Conservation (phyloP, 768 basidiomycete species). For the Suillus americanus region DNA sequence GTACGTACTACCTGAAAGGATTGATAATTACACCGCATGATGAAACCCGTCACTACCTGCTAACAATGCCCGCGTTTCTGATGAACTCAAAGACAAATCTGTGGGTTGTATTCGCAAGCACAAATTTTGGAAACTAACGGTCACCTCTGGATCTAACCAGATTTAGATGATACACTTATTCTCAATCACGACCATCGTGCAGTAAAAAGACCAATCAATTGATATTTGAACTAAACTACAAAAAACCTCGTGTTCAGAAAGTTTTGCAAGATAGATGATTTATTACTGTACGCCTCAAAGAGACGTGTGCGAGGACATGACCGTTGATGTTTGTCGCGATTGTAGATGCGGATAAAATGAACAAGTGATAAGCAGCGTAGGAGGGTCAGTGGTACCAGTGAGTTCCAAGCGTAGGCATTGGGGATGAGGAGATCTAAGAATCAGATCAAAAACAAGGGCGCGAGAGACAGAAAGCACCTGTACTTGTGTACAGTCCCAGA, state of each 20-base stretch:
- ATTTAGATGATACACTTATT: background rate
- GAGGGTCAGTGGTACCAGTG: too few relatives aligned
- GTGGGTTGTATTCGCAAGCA: background rate
- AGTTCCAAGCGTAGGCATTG: too few relatives aligned
- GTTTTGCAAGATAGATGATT: background rate
- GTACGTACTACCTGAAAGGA: too few relatives aligned
- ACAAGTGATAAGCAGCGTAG: too few relatives aligned
- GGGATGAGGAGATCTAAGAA: too few relatives aligned
- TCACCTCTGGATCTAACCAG: background rate
- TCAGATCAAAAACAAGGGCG: too few relatives aligned
- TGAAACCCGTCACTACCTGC: too few relatives aligned
- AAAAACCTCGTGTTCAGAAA: background rate
- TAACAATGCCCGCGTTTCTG: background rate
- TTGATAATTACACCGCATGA: too few relatives aligned
- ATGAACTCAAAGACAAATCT: background rate
- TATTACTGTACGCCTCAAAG: too few relatives aligned
- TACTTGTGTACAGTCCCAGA: too few relatives aligned
- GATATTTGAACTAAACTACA: background rate
- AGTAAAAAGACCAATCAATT: background rate
- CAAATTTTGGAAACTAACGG: background rate
- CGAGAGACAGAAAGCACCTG: too few relatives aligned
- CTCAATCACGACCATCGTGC: background rate
- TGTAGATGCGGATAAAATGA: too few relatives aligned
- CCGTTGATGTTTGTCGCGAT: background rate
- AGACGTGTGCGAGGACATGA: background rate